phyloP scores from a whole-genome alignment of 2,329 filamentous ascomycete species.

The Hirsutella rhossiliensis region DNA sequence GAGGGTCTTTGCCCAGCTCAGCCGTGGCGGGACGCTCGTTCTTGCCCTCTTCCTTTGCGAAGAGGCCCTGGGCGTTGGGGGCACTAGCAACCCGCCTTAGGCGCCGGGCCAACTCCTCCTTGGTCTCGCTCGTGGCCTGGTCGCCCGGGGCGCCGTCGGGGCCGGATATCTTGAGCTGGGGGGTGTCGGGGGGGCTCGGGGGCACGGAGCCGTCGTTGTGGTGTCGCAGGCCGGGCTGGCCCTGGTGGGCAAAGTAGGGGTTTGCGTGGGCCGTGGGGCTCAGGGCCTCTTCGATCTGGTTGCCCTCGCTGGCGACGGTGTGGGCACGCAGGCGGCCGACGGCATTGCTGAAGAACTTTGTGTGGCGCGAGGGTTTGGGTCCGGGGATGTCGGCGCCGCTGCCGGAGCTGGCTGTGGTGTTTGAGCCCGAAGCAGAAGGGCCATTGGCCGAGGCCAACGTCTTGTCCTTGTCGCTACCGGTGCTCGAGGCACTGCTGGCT shows the following conservation, averaged over 20 bases:
- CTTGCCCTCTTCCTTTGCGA: slow-evolving; percentile 34
- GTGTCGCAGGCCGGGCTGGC: slow-evolving; percentile 82
- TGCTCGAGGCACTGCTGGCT: slow-evolving; percentile 33
- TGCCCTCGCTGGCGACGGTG: slow-evolving; percentile 86
- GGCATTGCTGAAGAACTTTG: slow-evolving; percentile 74
- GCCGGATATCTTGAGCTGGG: slow-evolving; percentile 61
- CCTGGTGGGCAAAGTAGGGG: slow-evolving; percentile 95
- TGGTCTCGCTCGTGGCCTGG: slow-evolving; percentile 64
- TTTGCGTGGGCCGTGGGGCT: slow-evolving; percentile 92
- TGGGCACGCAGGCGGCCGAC: slow-evolving; percentile 80
- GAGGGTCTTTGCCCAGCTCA: slow-evolving; percentile 73
- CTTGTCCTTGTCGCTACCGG: slow-evolving; percentile 36
- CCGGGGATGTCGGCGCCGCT: slow-evolving; percentile 5
- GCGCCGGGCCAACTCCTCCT: slow-evolving; percentile 89
- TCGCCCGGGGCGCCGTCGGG: slow-evolving; percentile 51
- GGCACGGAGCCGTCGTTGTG: slow-evolving; percentile 91
- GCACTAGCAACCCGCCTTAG: slow-evolving; percentile 89
- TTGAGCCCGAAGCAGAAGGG: neutral
- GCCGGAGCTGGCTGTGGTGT: neutral
- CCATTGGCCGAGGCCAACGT: slow-evolving; percentile 44
- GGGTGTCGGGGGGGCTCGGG: slow-evolving; percentile 84
- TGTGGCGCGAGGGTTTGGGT: slow-evolving; percentile 64
- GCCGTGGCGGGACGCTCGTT: slow-evolving; percentile 66
- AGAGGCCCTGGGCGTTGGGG: slow-evolving; percentile 90
- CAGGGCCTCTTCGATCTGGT: slow-evolving; percentile 74